Percentiles rank a stretch among this genome's conserved stretches.
Evolutionary conservation across 306 rosid species (phyloP).

Genomic region (Lathyrus sativus): DNA sequence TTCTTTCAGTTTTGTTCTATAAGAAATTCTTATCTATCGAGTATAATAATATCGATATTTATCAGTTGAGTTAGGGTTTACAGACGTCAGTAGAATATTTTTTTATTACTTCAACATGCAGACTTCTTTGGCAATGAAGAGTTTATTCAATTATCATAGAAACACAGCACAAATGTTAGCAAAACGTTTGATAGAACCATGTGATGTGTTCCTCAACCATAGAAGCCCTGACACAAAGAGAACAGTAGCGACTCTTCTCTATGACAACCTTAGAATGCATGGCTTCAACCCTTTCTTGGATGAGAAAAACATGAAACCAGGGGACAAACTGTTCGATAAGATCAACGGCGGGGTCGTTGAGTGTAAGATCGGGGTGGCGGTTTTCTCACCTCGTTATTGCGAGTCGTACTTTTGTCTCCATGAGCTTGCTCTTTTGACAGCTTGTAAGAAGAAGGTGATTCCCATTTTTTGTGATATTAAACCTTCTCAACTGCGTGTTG

Average conservation of each 20-base stretch:
- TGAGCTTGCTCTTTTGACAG: conserved; percentile 71
- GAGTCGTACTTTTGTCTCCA: conserved; percentile 87
- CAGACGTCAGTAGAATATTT: not conserved
- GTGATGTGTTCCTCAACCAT: conserved; percentile 84
- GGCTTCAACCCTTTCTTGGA: conserved; percentile 70
- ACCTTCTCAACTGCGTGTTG: conserved; percentile 65
- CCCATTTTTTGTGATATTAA: conserved; percentile 85
- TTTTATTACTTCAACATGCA: conserved; percentile 12
- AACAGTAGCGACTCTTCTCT: conserved; percentile 65
- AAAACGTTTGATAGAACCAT: conserved; percentile 43
- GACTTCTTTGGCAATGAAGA: conserved; percentile 41
- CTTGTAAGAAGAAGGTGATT: conserved; percentile 66
- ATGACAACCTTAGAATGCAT: conserved; percentile 54
- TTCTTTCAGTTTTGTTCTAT: not conserved
- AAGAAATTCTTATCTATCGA: too few species aligned
- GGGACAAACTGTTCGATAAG: conserved; percentile 82
- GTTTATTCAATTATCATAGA: conserved; percentile 35
- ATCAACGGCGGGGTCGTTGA: conserved; percentile 60
- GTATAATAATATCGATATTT: too few species aligned
- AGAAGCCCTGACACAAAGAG: conserved; percentile 74
- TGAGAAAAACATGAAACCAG: conserved; percentile 81
- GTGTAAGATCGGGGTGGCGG: conserved; percentile 72
- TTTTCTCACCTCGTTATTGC: conserved; percentile 77
- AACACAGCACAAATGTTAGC: conserved; percentile 18
- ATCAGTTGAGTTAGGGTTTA: too few species aligned